Evolutionary conservation across 73 alveolate species (phyloP).

Genomic region (Tetrahymena borealis): DNA sequence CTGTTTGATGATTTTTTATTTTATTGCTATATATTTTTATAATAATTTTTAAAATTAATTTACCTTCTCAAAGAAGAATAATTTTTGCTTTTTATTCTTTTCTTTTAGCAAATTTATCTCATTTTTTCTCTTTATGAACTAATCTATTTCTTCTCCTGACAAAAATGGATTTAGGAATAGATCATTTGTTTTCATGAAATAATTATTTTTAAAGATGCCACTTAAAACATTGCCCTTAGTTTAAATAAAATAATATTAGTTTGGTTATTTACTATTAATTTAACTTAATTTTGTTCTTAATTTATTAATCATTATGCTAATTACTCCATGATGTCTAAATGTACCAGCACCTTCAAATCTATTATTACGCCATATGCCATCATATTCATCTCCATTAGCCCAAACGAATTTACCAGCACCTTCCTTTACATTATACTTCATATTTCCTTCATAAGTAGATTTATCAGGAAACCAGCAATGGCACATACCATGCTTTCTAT

Average conservation of each 20-base stretch:
- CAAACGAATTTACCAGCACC: neutral
- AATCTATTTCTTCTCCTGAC: neutral
- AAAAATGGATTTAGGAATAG: neutral
- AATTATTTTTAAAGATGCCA: neutral
- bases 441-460: neutral
- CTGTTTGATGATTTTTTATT: neutral
- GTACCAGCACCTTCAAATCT: neutral
- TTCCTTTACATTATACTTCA: neutral
- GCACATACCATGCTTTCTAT: neutral
- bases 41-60: neutral
- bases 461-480: neutral
- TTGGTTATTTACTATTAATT: neutral
- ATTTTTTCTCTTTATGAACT: neutral
- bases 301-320: too few relatives aligned
- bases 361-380: neutral
- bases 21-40: neutral
- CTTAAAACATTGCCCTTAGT: neutral
- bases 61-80: neutral
- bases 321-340: neutral
- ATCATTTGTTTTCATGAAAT: neutral
- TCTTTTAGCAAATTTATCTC: neutral
- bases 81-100: neutral
- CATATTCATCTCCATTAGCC: neutral
- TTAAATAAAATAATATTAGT: neutral
- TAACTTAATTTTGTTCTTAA: neutral